Conservation (phyloP, 331 rosid genomes). For the Quercus phellos region DNA sequence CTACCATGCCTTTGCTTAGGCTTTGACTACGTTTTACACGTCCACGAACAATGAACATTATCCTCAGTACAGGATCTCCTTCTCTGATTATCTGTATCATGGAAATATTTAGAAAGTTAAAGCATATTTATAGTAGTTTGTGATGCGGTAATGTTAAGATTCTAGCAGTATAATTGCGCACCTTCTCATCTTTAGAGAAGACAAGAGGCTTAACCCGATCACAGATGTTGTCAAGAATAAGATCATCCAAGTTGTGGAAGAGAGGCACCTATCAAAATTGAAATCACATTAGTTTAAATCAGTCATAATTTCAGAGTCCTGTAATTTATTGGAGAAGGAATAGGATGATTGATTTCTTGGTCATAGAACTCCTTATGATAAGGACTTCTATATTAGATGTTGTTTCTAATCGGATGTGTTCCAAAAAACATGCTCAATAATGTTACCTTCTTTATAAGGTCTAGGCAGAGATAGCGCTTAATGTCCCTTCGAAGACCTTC, state of each 20-base stretch:
- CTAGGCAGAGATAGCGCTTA: slow-evolving; percentile 78
- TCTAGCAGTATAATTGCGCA: slow-evolving; percentile 15
- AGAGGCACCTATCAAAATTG: slow-evolving; percentile 64
- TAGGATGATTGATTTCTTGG: neutral
- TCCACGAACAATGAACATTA: slow-evolving; percentile 83
- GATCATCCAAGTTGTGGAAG: slow-evolving; percentile 84
- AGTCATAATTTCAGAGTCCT: neutral
- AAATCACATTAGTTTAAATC: neutral
- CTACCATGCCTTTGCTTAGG: slow-evolving; percentile 91
- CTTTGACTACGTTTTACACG: slow-evolving; percentile 60
- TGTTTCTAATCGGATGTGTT: too few relatives aligned
- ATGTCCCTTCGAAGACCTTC: slow-evolving; percentile 91
- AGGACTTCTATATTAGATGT: too few relatives aligned
- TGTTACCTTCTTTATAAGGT: slow-evolving; percentile 73
- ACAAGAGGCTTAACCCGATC: slow-evolving; percentile 80
- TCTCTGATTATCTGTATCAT: slow-evolving; percentile 76
- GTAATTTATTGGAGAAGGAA: neutral
- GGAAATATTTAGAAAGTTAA: neutral
- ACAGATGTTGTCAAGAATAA: slow-evolving; percentile 92
- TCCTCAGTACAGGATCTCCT: slow-evolving; percentile 89
- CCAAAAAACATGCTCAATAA: too few relatives aligned
- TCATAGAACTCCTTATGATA: too few relatives aligned
- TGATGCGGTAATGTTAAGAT: neutral
- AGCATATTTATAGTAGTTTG: neutral
- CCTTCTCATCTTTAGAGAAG: slow-evolving; percentile 92